Base-by-base conservation (phyloP, 2,329 filamentous ascomycete species). In the Monosporascus sp. region DNA sequence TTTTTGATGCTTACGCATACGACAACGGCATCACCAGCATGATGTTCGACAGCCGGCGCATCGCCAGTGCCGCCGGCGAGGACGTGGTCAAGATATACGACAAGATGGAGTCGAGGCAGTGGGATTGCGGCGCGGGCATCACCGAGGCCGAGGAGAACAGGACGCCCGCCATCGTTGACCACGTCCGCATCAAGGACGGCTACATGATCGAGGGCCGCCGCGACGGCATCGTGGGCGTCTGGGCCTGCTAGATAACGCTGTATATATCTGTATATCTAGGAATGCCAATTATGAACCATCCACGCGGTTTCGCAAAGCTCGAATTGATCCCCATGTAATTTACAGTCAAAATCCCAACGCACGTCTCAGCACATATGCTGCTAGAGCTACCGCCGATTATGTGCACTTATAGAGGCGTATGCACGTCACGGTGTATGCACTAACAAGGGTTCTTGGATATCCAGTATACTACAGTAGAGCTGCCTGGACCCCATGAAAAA, bases 1-100 rank as follows among this genome's bases (percentile, higher is more conserved):
- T 99, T 62, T 88, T 88, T 69, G 94, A 99, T 69, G 94, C 93
- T 18, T 99, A 92, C 70, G 94, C 93, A 22, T 99, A 97, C 72
- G 92, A 97, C 66, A 81, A 89, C 64, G 85, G 92, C 0, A 83
- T 99, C 53, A 96, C 91, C 35, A 90, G 87, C 76, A 96, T 97
- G 91, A 96, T 95, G 87, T 99, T 99, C 68, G 94, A 99, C 71
- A 75, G 83, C 15, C 85, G 92, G 50, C 84, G 92, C 49, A 99
- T 99, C 60, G 91, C 94, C 37, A 84, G 88, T 50, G 93, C 94
- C 2, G 91, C 91, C 0, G 89, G 92, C 43, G 94, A 97, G 70
- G 86, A 91, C 64, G 90, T 97, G 24, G 92, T 94, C 62, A 99
- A 99, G 74, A 88, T 99, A 55, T 99, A 97, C 74, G 94, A 99